A percentile compares a stretch with the other conserved stretches of the same genome.
These are phyloP conservation scores for Lichenothelia convexa DNA, from an alignment of 495 filamentous ascomycete species.

Conservation along the genomic window DNA sequence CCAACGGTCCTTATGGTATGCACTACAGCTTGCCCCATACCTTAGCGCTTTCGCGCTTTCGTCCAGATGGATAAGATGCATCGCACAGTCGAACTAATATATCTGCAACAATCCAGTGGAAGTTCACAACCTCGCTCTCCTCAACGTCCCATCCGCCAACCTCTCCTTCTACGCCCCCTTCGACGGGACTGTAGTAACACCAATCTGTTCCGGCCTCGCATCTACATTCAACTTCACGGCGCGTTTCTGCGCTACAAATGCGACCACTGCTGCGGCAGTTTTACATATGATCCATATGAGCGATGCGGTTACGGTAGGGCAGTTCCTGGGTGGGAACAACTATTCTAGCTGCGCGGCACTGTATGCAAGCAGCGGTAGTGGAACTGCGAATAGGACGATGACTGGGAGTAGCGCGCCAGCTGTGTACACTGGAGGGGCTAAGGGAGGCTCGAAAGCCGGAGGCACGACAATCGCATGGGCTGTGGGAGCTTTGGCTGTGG, in stretches of 20 bases:
- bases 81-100: too few species aligned
- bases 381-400: not conserved
- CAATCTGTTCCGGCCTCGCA: constrained; percentile 10
- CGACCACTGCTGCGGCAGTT: not conserved
- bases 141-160: constrained; percentile 6
- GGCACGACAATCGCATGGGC: too few species aligned
- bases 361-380: not conserved
- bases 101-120: too few species aligned
- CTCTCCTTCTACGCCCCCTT: constrained; percentile 11
- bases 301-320: constrained; percentile 7
- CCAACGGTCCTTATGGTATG: constrained; percentile 9
- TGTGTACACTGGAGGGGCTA: not conserved
- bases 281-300: constrained; percentile 3
- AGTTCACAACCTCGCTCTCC: constrained; percentile 8
- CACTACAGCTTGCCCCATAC: constrained; percentile 5
- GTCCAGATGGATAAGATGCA: too few species aligned
- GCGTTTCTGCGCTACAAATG: constrained; percentile 11
- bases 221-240: constrained; percentile 11
- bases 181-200: constrained; percentile 5
- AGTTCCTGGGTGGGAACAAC: constrained; percentile 11
- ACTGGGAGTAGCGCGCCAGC: not conserved
- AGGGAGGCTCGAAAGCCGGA: too few species aligned
- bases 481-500: too few species aligned
- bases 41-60: too few species aligned
- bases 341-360: constrained; percentile 12